Conservation (phyloP, 352 stramenopile species). For the Phytopythium helicoides region DNA sequence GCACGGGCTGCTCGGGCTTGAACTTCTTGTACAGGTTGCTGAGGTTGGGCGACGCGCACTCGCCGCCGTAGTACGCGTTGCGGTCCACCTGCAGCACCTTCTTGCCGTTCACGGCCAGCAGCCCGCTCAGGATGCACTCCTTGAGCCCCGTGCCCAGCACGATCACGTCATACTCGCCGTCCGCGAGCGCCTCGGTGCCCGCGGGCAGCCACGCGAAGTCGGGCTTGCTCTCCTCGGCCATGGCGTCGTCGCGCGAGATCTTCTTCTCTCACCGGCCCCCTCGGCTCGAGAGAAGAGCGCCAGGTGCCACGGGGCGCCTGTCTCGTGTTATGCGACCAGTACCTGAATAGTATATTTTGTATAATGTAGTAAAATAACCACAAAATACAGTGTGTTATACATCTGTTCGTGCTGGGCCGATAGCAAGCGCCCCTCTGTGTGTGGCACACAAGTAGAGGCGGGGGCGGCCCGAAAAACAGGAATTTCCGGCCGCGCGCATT, state of each 20-base stretch:
- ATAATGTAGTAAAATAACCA: not conserved
- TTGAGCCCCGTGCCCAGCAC: constrained; percentile 99
- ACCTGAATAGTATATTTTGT: not conserved
- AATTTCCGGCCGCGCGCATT: not conserved
- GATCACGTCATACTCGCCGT: constrained; percentile 99
- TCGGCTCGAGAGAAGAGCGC: not conserved
- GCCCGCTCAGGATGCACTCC: constrained; percentile 98
- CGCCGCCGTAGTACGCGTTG: constrained; percentile 98
- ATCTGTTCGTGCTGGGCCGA: no score
- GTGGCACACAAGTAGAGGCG: no score
- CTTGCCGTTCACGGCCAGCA: constrained; percentile 93
- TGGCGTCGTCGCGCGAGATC: constrained; percentile 6
- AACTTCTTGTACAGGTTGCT: constrained; percentile 98
- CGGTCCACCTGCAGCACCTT: constrained; percentile 98
- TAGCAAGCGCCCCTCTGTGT: no score
- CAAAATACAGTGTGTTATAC: no score
- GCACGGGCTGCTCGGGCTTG: constrained; percentile 64
- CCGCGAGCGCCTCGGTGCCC: constrained; percentile 94
- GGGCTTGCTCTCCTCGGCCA: constrained; percentile 67
- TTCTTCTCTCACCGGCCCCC: not conserved
- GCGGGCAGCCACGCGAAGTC: constrained; percentile 95
- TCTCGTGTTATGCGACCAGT: not conserved
- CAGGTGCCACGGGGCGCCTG: no score
- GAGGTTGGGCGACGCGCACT: constrained; percentile 98
- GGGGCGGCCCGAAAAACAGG: not conserved